Evolutionary conservation across 768 basidiomycete genomes (phyloP), one percentile per base, ranked within the genome.

Genomic region (Pisolithus sp.): DNA sequence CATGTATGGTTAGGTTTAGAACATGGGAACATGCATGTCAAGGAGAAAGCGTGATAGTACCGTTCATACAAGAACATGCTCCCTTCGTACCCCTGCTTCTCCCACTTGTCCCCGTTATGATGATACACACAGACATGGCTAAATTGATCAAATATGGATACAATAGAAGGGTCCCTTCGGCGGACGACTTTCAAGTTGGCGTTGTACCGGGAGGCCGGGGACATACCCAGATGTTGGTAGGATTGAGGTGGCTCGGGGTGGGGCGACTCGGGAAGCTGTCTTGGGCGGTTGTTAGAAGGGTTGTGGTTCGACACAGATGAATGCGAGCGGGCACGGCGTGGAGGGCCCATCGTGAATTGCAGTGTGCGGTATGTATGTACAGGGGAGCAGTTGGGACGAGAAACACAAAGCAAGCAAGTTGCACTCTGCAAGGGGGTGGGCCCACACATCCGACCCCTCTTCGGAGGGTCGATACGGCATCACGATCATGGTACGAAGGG

Each of bases 61-160:
- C 89, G 76, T 71, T 92, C 89, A 60, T 86, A 89, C 58, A 93
- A 73, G 70, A 93, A 92, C 82, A 92, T 89, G 69, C 80, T 85
- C n/a, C 89, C 90, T 65, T 93, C 89, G 63, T 69, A 86, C 40
- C 89, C 89, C 54, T 85, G 80, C 67, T 89, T 90, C 67, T 83
- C 81, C 89, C 89, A 93, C 62, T 81, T 83, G 59, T 77, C 69
- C 7, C 76, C 85, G 57, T 87, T 82, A 62, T 83, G 78, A 62
- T 86, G 82, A 59, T 90, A 89, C 49, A 89, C 73, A 70, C 88
- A 89, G 50, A 89, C 88, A 71, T 91, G 87, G 59, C 84, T 87
- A 74, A 91, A 90, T 61, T 90, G 87, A 71, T 93, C 89, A 59
- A 90, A 82, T 60, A 92, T 89, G 30, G 83, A 81, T 49, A 77